phyloP scores from a whole-genome alignment of 805 yeast species.

The Candida sithepensis region DNA sequence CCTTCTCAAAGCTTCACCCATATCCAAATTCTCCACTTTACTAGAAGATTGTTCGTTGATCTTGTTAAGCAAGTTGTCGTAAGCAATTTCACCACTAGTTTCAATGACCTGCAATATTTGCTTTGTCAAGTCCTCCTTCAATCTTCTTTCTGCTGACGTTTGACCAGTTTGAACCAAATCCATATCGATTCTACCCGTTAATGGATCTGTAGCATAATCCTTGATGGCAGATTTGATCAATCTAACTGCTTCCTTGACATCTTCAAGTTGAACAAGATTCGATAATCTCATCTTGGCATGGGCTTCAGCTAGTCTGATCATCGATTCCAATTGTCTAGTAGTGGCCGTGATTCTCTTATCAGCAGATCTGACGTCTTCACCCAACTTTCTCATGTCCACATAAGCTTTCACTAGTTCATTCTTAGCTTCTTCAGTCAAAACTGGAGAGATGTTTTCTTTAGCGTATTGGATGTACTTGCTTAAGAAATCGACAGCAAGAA shows the following conservation, averaged over 20 bases:
- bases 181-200: conserved; percentile 96
- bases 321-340: conserved; percentile 92
- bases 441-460: conserved; percentile 81
- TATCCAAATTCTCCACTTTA: conserved; percentile 66
- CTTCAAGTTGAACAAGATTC: conserved; percentile 63
- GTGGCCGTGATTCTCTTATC: conserved; percentile 97
- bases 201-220: conserved; percentile 97
- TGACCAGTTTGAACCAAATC: conserved; percentile 96
- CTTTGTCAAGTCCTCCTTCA: conserved; percentile 67
- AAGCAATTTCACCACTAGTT: conserved; percentile 49
- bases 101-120: conserved; percentile 56
- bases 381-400: conserved; percentile 90
- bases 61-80: conserved; percentile 53
- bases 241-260: conserved; percentile 91
- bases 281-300: conserved; percentile 95
- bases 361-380: conserved; percentile 82
- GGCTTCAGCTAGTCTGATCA: conserved; percentile 93
- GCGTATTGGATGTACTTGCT: conserved; percentile 91
- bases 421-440: conserved; percentile 74
- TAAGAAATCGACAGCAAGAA: conserved; percentile 81
- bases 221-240: conserved; percentile 90
- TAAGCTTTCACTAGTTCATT: conserved; percentile 81
- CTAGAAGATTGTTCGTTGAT: conserved; percentile 64
- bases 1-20: conserved; percentile 63
- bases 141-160: conserved; percentile 76